Evolutionary conservation across 164 flowering plant genomes (phyloP), one percentile per base, ranked within the genome.

Genomic region (Stephania cephalantha): DNA sequence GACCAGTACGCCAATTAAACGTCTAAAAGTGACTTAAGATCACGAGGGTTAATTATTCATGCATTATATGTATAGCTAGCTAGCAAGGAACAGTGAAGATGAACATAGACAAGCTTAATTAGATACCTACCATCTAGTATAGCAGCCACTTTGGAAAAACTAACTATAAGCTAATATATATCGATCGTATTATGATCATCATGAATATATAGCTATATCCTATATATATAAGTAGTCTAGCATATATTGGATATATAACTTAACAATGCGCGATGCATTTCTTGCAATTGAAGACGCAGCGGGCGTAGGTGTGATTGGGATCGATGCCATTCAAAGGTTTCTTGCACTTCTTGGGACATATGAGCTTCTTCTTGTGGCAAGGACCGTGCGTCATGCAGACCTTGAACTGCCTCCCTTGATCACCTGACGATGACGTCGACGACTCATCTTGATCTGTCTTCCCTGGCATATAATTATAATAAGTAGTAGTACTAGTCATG

Each of bases 191-290:
- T 25, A 25, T 25, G 25, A 25, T 25, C 25, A 25, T 25, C 25
- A 25, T 25, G 25, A 25, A 25, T 25, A 25, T 25, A 25, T 25
- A 25, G 25, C 25, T 25, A 25, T 25, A 25, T 25, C 25, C 0
- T 25, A 25, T 25, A 35, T 35, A 35, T 35, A 35, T 35, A 35
- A 35, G 42, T 35, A 35, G 42, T 35, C 1, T 35, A 35, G 42
- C 42, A 35, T 35, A 35, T 35, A 52, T 52, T 58, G 58, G 58
- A 58, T 58, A 15, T 8, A 9, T 58, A 20, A 20, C 25, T 45
- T 66, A 74, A 53, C 76, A 74, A 35, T 74, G 58, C 18, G 76
- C 76, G 25, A 45, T 44, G 42, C 76, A 74, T 70, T 66, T 74
- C 3, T 65, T 74, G 76, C 76, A 74, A 35, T 74, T 15, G 29